Conservation (phyloP, 805 yeast genomes). For the Spathaspora sp. region DNA sequence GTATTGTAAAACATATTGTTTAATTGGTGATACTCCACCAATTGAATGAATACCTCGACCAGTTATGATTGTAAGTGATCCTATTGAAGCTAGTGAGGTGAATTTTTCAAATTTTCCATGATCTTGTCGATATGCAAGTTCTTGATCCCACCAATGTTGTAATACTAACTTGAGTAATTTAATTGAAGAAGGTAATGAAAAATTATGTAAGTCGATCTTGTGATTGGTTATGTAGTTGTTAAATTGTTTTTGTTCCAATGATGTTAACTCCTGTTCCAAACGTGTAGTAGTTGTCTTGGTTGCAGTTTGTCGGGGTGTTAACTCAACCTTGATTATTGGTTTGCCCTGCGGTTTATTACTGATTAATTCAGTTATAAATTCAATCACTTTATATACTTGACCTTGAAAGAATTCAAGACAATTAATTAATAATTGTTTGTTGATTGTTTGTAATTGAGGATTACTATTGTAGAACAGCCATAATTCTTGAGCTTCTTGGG, state of each 20-base stretch:
- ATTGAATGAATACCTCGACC: slow-evolving; percentile 71
- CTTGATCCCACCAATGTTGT: slow-evolving; percentile 62
- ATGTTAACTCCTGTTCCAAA: background rate
- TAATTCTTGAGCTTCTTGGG: slow-evolving; percentile 29
- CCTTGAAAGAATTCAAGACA: slow-evolving; percentile 45
- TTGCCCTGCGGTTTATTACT: background rate
- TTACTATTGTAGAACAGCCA: slow-evolving; percentile 29
- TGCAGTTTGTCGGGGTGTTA: background rate
- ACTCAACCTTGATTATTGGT: background rate
- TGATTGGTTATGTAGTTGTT: slow-evolving; percentile 5
- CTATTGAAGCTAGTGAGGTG: slow-evolving; percentile 35
- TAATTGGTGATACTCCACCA: slow-evolving; percentile 52
- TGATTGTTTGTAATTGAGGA: slow-evolving; percentile 27
- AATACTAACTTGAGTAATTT: slow-evolving; percentile 32
- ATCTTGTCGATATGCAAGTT: slow-evolving; percentile 38
- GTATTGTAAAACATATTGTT: slow-evolving; percentile 36
- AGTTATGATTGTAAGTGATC: slow-evolving; percentile 50
- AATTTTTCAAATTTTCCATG: slow-evolving; percentile 30
- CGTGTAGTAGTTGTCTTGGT: slow-evolving; percentile 1
- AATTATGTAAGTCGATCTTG: slow-evolving; percentile 56
- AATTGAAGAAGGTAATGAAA: slow-evolving; percentile 46
- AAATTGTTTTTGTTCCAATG: background rate
- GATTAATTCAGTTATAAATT: background rate
- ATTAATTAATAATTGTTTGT: slow-evolving; percentile 34
- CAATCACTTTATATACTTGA: slow-evolving; percentile 30